Evolutionary conservation across 768 basidiomycete genomes (phyloP).

Genomic region (Leccinum truebloodii): DNA sequence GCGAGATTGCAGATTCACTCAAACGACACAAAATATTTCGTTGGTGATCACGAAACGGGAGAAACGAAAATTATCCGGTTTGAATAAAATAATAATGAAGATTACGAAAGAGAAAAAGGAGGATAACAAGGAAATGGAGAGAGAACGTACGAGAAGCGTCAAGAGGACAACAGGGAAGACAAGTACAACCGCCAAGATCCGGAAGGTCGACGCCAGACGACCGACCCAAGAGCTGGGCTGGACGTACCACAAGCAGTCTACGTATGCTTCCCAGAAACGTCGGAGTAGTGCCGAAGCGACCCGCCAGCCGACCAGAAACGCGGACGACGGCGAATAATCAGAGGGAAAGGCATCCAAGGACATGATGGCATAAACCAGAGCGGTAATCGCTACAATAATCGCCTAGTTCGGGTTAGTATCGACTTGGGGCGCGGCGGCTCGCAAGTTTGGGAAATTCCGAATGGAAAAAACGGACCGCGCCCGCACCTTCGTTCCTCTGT

Average conservation of each 20-base stretch:
- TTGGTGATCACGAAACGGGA: not conserved
- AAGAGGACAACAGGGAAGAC: constrained; percentile 55
- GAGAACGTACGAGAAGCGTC: constrained; percentile 60
- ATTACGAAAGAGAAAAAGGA: constrained; percentile 12
- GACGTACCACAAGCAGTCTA: constrained; percentile 65
- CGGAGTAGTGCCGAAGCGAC: constrained; percentile 32
- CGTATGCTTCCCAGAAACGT: constrained; percentile 59
- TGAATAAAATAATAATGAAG: not conserved
- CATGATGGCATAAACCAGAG: constrained; percentile 11
- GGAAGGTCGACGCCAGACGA: constrained; percentile 60
- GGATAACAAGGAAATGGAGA: constrained; percentile 8
- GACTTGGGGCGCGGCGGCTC: constrained; percentile 1
- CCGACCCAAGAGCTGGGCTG: constrained; percentile 66
- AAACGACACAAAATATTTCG: constrained; percentile 4
- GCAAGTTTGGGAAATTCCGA: constrained; percentile 2
- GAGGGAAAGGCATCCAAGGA: constrained; percentile 9
- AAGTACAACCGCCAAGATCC: constrained; percentile 58
- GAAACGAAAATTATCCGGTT: constrained; percentile 1
- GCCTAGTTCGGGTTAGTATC: not conserved
- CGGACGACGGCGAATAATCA: constrained; percentile 16
- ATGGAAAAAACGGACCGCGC: not conserved
- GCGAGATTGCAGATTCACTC: constrained; percentile 1
- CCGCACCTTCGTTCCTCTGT: not conserved
- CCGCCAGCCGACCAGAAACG: constrained; percentile 20
- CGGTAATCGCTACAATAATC: constrained; percentile 3